These are phyloP conservation scores for Rickenella mellea DNA, from an alignment of 768 basidiomycete species.

Conservation along the genomic window DNA sequence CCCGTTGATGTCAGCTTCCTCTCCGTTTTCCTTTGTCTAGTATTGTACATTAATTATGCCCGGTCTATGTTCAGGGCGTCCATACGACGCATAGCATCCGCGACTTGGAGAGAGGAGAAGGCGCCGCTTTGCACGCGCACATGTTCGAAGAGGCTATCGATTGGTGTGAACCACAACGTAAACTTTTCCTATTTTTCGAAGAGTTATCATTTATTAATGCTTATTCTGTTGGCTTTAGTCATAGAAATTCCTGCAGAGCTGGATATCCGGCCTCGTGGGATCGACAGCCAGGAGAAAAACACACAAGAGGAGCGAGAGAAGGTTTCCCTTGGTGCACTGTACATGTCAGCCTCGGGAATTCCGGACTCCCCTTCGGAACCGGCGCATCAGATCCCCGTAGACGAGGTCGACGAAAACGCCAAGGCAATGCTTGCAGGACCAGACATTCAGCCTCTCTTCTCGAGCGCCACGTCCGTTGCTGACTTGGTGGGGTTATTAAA, in stretches of 20 bases:
- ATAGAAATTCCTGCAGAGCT: conserved; percentile 50
- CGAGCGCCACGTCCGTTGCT: conserved; percentile 54
- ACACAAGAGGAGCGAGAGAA: conserved; percentile 73
- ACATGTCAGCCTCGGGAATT: conserved; percentile 60
- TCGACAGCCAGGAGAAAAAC: conserved; percentile 56
- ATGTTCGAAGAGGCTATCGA: conserved; percentile 81
- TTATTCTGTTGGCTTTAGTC: conserved; percentile 29
- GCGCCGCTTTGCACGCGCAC: conserved; percentile 74
- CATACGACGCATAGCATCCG: conserved; percentile 65
- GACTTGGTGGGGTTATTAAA: conserved; percentile 62
- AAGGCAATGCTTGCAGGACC: conserved; percentile 61
- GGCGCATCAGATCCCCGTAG: conserved; percentile 47
- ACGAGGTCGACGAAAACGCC: conserved; percentile 56
- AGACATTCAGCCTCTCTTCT: conserved; percentile 59
- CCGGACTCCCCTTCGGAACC: conserved; percentile 76
- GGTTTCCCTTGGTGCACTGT: conserved; percentile 65
- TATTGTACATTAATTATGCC: conserved; percentile 43
- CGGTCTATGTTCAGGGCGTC: conserved; percentile 45
- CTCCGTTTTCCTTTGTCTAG: conserved; percentile 26
- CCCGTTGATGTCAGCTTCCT: conserved; percentile 68
- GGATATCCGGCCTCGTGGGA: conserved; percentile 39
- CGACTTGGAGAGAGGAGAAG: conserved; percentile 83
- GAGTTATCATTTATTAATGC: conserved; percentile 1
- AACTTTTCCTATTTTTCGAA: conserved; percentile 21
- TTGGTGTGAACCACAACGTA: conserved; percentile 78